These are phyloP conservation scores for Fusarium tjaetaba DNA, from an alignment of 2,329 filamentous ascomycete species.

Conservation along the genomic window DNA sequence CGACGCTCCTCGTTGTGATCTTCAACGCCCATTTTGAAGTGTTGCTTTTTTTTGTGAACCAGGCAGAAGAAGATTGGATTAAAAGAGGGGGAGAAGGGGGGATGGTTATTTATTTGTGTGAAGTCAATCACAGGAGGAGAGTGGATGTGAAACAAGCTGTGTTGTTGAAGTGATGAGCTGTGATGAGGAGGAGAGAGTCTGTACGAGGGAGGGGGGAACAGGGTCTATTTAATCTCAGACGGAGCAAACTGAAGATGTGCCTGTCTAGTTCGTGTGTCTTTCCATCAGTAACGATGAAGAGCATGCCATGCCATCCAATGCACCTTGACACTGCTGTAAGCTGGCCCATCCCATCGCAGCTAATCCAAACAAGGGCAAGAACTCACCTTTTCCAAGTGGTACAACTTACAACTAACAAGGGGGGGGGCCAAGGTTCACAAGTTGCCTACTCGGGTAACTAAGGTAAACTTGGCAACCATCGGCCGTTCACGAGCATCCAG, in stretches of 20 bases:
- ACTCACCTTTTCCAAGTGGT: neutral
- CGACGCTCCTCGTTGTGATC: conserved; percentile 39
- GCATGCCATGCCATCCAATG: neutral
- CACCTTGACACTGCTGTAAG: neutral
- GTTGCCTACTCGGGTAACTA: conserved; percentile 22
- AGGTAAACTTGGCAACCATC: conserved; percentile 10
- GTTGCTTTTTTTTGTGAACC: neutral
- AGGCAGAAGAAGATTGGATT: conserved; percentile 12
- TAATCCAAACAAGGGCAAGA: conserved; percentile 6
- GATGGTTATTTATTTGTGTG: neutral
- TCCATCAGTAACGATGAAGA: neutral
- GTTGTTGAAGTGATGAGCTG: conserved; percentile 32
- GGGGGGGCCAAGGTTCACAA: conserved; percentile 11
- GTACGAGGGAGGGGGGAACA: conserved; percentile 35
- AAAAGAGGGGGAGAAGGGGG: neutral
- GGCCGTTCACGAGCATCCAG: conserved; percentile 31
- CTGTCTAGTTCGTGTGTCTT: neutral
- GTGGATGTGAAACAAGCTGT: neutral
- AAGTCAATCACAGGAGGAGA: conserved; percentile 19
- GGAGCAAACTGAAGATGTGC: conserved; percentile 17
- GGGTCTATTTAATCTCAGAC: conserved; percentile 42
- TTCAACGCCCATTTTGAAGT: conserved; percentile 37
- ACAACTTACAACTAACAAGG: neutral
- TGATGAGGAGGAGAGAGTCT: conserved; percentile 31
- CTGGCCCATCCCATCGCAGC: neutral